phyloP scores from a whole-genome alignment of 2,329 filamentous ascomycete genomes.

The Beauveria sp. region DNA sequence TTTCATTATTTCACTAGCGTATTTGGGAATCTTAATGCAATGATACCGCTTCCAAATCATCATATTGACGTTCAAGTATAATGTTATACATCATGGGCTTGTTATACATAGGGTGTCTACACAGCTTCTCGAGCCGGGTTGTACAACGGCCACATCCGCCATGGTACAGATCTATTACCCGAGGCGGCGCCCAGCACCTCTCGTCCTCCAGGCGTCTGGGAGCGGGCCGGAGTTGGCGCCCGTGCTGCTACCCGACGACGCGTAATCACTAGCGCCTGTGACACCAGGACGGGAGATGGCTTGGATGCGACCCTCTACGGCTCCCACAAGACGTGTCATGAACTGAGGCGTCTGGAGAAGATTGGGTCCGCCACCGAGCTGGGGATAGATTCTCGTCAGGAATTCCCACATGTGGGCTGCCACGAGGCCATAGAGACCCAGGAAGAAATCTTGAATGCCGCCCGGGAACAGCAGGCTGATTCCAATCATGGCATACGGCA shows the following conservation, averaged over 20 bases:
- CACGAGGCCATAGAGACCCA: conserved; percentile 69
- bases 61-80: neutral
- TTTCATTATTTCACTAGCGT: neutral
- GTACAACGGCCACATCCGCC: neutral
- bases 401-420: conserved; percentile 91
- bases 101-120: neutral
- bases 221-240: conserved; percentile 35
- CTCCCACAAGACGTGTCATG: conserved; percentile 59
- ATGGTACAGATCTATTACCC: conserved; percentile 30
- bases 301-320: conserved; percentile 13
- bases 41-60: neutral
- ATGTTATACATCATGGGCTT: neutral
- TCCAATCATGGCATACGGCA: conserved; percentile 73
- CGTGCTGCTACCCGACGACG: neutral
- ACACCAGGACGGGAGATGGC: neutral
- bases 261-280: neutral
- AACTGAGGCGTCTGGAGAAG: conserved; percentile 66
- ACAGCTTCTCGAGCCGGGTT: neutral
- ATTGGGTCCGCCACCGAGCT: conserved; percentile 77
- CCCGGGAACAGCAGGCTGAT: conserved; percentile 60
- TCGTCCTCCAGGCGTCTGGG: conserved; percentile 56
- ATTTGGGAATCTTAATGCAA: neutral
- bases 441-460: conserved; percentile 49
- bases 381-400: conserved; percentile 76
- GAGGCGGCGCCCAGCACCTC: conserved; percentile 55